A percentile compares a stretch with the other conserved stretches of the same genome.
phyloP scores from a whole-genome alignment of 495 filamentous ascomycete species.

The Penicillium angulare region DNA sequence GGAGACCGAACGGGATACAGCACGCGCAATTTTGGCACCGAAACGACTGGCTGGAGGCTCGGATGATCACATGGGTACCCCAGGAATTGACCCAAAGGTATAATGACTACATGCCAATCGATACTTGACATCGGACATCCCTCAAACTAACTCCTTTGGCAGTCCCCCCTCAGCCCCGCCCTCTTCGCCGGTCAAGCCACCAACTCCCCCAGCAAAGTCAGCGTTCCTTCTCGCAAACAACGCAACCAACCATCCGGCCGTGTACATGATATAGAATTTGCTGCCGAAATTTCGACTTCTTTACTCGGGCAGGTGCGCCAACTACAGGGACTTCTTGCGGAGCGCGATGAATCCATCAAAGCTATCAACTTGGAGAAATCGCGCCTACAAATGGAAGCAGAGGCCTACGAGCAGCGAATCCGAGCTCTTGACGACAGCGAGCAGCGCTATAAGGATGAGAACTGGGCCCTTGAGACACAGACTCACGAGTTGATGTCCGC shows the following conservation, averaged over 20 bases:
- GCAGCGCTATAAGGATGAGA: conserved; percentile 93
- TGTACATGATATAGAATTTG: conserved; percentile 93
- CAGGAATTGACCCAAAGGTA: conserved; percentile 64
- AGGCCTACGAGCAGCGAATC: conserved; percentile 74
- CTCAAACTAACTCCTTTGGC: conserved; percentile 12
- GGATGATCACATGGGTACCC: conserved; percentile 51
- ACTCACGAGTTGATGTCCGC: conserved; percentile 74
- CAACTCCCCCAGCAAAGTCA: conserved; percentile 85
- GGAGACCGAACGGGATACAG: conserved; percentile 87
- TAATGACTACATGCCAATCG: not conserved
- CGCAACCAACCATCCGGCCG: conserved; percentile 85
- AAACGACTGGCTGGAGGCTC: conserved; percentile 70
- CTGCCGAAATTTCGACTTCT: conserved; percentile 90
- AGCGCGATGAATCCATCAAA: conserved; percentile 85
- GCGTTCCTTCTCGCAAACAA: conserved; percentile 77
- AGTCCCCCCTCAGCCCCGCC: conserved; percentile 72
- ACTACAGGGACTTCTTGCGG: conserved; percentile 75
- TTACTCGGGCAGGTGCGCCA: conserved; percentile 86
- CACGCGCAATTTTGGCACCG: conserved; percentile 79
- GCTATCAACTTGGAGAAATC: conserved; percentile 69
- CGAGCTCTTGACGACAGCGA: conserved; percentile 87
- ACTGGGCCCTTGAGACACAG: conserved; percentile 91
- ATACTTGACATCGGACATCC: not conserved
- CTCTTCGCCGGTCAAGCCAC: conserved; percentile 83
- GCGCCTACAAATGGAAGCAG: conserved; percentile 75